Percentiles rank a stretch among this genome's conserved stretches.
These are phyloP conservation scores for Umbelopsis sp. DNA, from an alignment of 192 early-diverging fungal species.

Conservation along the genomic window DNA sequence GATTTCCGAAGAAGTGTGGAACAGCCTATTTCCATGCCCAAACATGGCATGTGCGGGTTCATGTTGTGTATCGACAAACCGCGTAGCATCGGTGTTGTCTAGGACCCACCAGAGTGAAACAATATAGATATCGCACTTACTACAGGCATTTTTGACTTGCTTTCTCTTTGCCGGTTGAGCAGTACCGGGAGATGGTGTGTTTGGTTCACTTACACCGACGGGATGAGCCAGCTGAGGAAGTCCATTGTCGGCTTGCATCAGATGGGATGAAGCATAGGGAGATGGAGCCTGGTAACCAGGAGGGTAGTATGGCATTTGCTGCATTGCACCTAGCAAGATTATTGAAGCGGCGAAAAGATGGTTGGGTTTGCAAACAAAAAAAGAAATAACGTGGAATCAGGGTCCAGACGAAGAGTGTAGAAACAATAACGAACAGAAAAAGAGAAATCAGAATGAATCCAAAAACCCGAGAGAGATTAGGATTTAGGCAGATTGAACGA, in stretches of 20 bases:
- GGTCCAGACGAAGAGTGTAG: neutral
- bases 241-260: slow-evolving; percentile 12
- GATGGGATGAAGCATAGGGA: slow-evolving; percentile 15
- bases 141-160: slow-evolving; percentile 39
- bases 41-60: no score
- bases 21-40: no score
- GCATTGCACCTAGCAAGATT: slow-evolving; percentile 16
- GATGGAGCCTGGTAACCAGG: slow-evolving; percentile 16
- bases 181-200: slow-evolving; percentile 12
- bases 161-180: slow-evolving; percentile 29
- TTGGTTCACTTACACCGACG: slow-evolving; percentile 3
- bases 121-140: slow-evolving; percentile 22
- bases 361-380: slow-evolving; percentile 8
- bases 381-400: slow-evolving; percentile 16
- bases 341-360: slow-evolving; percentile 16
- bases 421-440: neutral
- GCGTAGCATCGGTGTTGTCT: no score
- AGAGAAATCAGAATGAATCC: neutral
- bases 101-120: neutral
- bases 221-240: slow-evolving; percentile 28
- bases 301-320: slow-evolving; percentile 15
- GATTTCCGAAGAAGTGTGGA: neutral
- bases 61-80: no score
- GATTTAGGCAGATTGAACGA: neutral
- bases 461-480: slow-evolving; percentile 4